phyloP scores from a whole-genome alignment of 2,329 filamentous ascomycete genomes.

The Nemania bipapillata region DNA sequence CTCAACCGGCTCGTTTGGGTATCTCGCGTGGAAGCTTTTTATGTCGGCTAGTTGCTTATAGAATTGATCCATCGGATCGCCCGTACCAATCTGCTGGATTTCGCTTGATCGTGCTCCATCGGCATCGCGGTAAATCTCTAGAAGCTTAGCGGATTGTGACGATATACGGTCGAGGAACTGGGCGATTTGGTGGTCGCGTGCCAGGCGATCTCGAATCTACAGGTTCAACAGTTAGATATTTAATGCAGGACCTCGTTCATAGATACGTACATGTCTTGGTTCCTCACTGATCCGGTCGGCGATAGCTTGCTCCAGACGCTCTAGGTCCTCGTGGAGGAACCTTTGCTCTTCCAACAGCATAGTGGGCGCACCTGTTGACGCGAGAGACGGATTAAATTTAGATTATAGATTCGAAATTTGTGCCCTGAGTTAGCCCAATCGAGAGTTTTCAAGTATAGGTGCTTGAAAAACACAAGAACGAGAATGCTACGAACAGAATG shows the following conservation, averaged over 20 bases:
- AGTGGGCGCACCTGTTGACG: conserved; percentile 34
- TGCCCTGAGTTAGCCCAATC: neutral
- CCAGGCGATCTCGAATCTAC: conserved; percentile 86
- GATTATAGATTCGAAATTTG: neutral
- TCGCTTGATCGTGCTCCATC: conserved; percentile 78
- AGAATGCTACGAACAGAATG: conserved; percentile 17
- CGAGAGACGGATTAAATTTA: neutral
- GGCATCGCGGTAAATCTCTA: conserved; percentile 85
- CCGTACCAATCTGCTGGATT: conserved; percentile 82
- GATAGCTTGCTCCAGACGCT: conserved; percentile 93
- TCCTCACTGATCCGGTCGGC: conserved; percentile 89
- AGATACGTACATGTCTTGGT: conserved; percentile 77
- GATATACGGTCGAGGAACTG: conserved; percentile 89
- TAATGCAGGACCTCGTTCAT: neutral
- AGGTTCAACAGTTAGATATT: conserved; percentile 42
- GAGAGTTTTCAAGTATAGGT: neutral
- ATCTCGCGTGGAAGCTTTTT: conserved; percentile 87
- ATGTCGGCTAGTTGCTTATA: conserved; percentile 84
- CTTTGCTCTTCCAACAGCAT: conserved; percentile 95
- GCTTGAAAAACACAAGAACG: neutral
- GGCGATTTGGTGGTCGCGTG: conserved; percentile 90
- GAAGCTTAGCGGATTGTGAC: conserved; percentile 80
- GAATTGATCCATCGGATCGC: conserved; percentile 90
- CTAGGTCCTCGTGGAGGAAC: conserved; percentile 93
- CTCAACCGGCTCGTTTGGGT: conserved; percentile 94